Evolutionary conservation across 2,329 filamentous ascomycete genomes (phyloP), one percentile per base, ranked within the genome.

Genomic region (Clonostachys sp.): DNA sequence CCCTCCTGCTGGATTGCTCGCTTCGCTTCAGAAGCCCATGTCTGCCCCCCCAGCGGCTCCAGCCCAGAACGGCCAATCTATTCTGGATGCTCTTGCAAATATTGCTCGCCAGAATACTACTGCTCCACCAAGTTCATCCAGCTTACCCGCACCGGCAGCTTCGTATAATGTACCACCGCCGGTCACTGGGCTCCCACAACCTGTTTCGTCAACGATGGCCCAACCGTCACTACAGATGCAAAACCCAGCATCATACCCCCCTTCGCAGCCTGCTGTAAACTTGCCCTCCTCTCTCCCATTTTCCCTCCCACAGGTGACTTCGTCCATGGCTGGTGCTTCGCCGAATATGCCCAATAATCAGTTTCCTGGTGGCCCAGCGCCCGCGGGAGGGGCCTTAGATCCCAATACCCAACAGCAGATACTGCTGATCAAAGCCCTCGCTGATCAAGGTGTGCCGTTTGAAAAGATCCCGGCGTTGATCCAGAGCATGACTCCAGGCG

Each of bases 81-180:
- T 94, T 57, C 75, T 91, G 67, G 87, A 88, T 63, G 86, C 86
- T 41, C 77, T 94, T 53, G 87, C 88, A 53, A 89, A 88, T 60
- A 87, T 94, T 69, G 87, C 87, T 38, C 86, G 87, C 54, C 86
- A 89, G 65, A 90, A 84, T 63, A 80, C 75, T 36, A 71, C 72
- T 18, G 66, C 73, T 46, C 66, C 72, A 45, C 64, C 59, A 59
- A 71, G 60, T 57, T 61, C 65, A 57, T 61, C 64, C 44, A 62
- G 53, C 45, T 55, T 62, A 18, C 62, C 61, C 20, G 54, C 70
- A 45, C 62, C 80, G 51, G 67, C 75, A 36, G 67, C 74, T 42
- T 68, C 77, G 45, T 67, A 70, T 61, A 61, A 54, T 48, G 56
- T 67, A 51, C 58, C 66, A 46, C 48, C 61, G 47, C 55, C 62